These are phyloP conservation scores for Herpetospermum pedunculosum DNA, from an alignment of 306 rosid genomes.

Conservation along the genomic window DNA sequence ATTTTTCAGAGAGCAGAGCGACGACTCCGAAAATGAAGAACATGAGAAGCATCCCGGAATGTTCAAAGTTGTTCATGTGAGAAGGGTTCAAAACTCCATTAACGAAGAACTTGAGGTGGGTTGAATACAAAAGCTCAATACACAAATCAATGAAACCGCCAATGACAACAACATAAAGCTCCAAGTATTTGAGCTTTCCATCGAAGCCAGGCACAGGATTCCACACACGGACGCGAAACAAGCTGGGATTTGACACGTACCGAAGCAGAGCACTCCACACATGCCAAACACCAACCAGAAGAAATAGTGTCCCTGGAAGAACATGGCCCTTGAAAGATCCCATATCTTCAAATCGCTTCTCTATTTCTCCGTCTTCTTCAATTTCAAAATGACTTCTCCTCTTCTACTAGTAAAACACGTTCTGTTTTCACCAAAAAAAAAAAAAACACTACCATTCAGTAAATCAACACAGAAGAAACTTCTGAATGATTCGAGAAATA, in stretches of 20 bases:
- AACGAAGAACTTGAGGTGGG: constrained; percentile 72
- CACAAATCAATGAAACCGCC: constrained; percentile 86
- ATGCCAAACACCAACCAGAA: constrained; percentile 86
- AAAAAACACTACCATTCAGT: background rate
- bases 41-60: constrained; percentile 95
- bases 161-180: constrained; percentile 62
- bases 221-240: constrained; percentile 58
- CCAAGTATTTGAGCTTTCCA: constrained; percentile 71
- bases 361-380: constrained; percentile 10
- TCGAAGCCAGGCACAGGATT: constrained; percentile 65
- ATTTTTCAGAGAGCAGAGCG: constrained; percentile 47
- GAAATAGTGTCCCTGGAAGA: constrained; percentile 86
- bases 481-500: background rate
- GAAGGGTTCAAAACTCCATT: constrained; percentile 64
- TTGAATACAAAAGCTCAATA: constrained; percentile 81
- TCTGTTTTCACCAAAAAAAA: background rate
- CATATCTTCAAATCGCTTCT: constrained; percentile 26
- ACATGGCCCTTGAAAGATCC: constrained; percentile 95
- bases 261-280: constrained; percentile 70
- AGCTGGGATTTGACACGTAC: constrained; percentile 35
- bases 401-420: background rate
- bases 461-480: background rate
- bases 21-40: constrained; percentile 70
- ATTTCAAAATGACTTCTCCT: background rate
- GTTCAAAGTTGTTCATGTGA: constrained; percentile 94